Conservation (phyloP, 805 yeast genomes). For the Cyberlindnera sargentensis region DNA sequence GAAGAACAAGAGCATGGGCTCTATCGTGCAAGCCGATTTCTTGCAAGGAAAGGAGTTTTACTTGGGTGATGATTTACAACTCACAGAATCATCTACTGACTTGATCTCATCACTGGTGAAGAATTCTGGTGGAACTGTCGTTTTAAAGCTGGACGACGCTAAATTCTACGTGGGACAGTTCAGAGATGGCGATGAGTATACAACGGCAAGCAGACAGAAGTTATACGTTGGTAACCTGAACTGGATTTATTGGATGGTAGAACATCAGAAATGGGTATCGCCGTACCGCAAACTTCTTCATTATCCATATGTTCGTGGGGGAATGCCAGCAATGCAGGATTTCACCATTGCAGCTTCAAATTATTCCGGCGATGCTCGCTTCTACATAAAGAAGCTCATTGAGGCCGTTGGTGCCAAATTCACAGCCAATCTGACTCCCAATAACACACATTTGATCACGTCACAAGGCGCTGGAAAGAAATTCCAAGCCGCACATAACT, state of each 20-base stretch:
- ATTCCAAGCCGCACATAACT: constrained; percentile 62
- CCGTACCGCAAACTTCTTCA: constrained; percentile 57
- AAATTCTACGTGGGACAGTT: constrained; percentile 56
- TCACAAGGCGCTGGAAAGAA: constrained; percentile 67
- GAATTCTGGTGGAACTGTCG: constrained; percentile 48
- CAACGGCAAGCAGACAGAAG: constrained; percentile 33
- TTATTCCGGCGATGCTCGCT: constrained; percentile 79
- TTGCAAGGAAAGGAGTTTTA: constrained; percentile 41
- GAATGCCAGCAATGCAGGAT: constrained; percentile 47
- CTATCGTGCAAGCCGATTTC: constrained; percentile 18
- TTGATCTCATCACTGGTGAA: constrained; percentile 39
- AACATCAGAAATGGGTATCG: constrained; percentile 44
- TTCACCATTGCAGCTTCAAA: constrained; percentile 64
- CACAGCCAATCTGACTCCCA: constrained; percentile 54
- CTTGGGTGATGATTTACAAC: constrained; percentile 46
- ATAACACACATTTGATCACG: constrained; percentile 67
- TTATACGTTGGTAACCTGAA: constrained; percentile 54
- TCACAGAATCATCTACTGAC: constrained; percentile 36
- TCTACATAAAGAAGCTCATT: constrained; percentile 58
- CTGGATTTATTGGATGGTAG: constrained; percentile 71
- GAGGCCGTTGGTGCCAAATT: constrained; percentile 69
- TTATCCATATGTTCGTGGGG: constrained; percentile 50
- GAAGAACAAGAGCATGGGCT: constrained; percentile 5
- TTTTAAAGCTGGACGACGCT: constrained; percentile 23
- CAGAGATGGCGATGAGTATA: constrained; percentile 51